These are phyloP conservation scores for Tolypocladium paradoxum DNA, from an alignment of 2,329 filamentous ascomycete genomes.

Conservation along the genomic window DNA sequence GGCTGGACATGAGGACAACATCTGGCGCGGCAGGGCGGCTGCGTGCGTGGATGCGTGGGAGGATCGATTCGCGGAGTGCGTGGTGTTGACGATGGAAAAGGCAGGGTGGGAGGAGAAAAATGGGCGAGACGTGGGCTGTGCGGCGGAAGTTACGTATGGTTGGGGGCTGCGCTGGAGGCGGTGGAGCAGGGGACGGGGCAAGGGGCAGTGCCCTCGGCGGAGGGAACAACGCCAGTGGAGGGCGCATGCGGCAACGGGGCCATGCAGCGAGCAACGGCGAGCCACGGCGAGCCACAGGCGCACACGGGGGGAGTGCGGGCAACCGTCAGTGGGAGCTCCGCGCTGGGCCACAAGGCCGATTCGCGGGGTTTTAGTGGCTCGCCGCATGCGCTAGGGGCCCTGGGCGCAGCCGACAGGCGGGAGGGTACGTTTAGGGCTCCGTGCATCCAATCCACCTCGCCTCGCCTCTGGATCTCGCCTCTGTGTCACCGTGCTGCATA, in stretches of 20 bases:
- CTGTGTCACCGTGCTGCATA: not conserved
- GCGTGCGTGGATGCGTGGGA: conserved; percentile 7
- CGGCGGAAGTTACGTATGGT: conserved; percentile 1
- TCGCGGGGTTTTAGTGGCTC: conserved; percentile 20
- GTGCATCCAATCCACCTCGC: not conserved
- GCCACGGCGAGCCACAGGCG: not conserved
- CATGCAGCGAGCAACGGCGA: not conserved
- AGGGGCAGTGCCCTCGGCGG: not conserved
- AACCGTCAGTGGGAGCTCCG: conserved; percentile 6
- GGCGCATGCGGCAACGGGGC: no score
- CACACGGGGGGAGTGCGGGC: not conserved
- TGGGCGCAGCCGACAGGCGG: not conserved
- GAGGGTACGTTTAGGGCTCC: not conserved
- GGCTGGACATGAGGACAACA: conserved; percentile 49
- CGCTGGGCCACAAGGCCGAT: conserved; percentile 16
- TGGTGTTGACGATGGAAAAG: conserved; percentile 7
- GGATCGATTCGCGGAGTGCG: conserved; percentile 11
- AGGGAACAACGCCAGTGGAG: not conserved
- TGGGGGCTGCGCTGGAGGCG: not conserved
- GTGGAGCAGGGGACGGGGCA: not conserved
- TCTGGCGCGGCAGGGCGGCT: conserved; percentile 29
- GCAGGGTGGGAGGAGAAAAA: conserved; percentile 7
- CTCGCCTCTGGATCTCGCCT: not conserved
- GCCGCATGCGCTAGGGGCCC: not conserved
- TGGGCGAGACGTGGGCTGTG: conserved; percentile 1